These are phyloP conservation scores for Mycena belliarum DNA, from an alignment of 768 basidiomycete species.

Conservation along the genomic window DNA sequence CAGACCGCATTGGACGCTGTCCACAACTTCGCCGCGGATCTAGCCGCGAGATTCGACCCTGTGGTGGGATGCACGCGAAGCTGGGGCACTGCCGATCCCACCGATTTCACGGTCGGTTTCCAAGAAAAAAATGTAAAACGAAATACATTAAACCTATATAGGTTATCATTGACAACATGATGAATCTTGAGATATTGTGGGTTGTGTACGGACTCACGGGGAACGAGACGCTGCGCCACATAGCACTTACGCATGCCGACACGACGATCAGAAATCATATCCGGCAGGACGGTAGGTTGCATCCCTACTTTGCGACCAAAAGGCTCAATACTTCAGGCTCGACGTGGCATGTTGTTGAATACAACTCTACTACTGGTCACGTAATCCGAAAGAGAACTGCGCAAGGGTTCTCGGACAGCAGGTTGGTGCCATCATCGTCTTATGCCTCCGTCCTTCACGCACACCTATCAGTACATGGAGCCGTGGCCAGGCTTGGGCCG, in stretches of 20 bases:
- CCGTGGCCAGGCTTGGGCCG: slow-evolving; percentile 63
- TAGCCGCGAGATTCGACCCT: slow-evolving; percentile 59
- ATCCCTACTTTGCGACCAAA: not conserved
- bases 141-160: slow-evolving; percentile 27
- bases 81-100: slow-evolving; percentile 62
- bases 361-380: slow-evolving; percentile 62
- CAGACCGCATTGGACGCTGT: slow-evolving; percentile 55
- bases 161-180: slow-evolving; percentile 83
- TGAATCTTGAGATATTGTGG: slow-evolving; percentile 74
- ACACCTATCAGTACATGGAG: slow-evolving; percentile 60
- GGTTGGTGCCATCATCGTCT: slow-evolving; percentile 23
- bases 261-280: slow-evolving; percentile 70
- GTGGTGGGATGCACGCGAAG: slow-evolving; percentile 67
- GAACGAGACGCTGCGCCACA: slow-evolving; percentile 49
- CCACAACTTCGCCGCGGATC: slow-evolving; percentile 54
- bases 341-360: slow-evolving; percentile 66
- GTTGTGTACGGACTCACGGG: slow-evolving; percentile 57
- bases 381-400: slow-evolving; percentile 58
- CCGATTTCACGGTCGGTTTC: slow-evolving; percentile 53
- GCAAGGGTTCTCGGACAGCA: slow-evolving; percentile 61
- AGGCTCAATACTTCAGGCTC: slow-evolving; percentile 33
- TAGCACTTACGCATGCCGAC: slow-evolving; percentile 65
- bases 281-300: slow-evolving; percentile 57
- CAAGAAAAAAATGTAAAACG: not conserved
- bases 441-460: not conserved